These are phyloP conservation scores for Aspergillus wentii DNA, from an alignment of 495 filamentous ascomycete genomes.

Conservation along the genomic window DNA sequence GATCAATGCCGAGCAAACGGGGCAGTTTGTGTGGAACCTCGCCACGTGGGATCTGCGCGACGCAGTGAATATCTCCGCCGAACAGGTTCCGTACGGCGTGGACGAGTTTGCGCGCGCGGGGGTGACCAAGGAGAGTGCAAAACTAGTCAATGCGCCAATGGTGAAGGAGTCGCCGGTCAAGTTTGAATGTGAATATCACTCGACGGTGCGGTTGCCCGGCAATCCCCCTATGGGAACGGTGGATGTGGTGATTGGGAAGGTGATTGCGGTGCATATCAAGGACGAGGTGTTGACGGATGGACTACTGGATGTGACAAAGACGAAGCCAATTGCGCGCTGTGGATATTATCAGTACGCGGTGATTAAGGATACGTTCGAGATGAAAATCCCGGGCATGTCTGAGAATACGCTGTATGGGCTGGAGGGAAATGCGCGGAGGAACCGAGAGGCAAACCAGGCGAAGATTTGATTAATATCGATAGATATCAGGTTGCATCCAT, in stretches of 20 bases:
- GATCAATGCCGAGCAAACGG: conserved; percentile 47
- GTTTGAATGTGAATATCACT: conserved; percentile 53
- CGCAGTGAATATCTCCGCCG: conserved; percentile 45
- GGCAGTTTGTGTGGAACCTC: conserved; percentile 54
- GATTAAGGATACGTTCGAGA: conserved; percentile 47
- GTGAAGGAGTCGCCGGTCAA: conserved; percentile 47
- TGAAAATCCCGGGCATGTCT: conserved; percentile 39
- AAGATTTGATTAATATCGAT: no score
- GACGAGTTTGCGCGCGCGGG: conserved; percentile 49
- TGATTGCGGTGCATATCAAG: conserved; percentile 50
- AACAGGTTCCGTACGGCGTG: conserved; percentile 35
- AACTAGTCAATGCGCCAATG: conserved; percentile 39
- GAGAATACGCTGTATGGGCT: conserved; percentile 28
- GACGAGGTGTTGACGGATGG: conserved; percentile 47
- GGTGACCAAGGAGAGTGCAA: conserved; percentile 40
- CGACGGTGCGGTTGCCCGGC: conserved; percentile 46
- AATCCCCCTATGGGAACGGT: conserved; percentile 49
- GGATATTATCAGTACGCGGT: conserved; percentile 55
- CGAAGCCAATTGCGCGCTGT: conserved; percentile 52
- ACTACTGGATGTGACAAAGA: conserved; percentile 48
- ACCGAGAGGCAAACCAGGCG: conserved; percentile 8
- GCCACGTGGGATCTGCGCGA: conserved; percentile 50
- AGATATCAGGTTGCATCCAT: no score
- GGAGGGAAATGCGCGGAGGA: conserved; percentile 17
- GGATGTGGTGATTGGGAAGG: conserved; percentile 52